Percentiles rank a stretch among this genome's conserved stretches.
These are phyloP conservation scores for Pisolithus tinctorius DNA, from an alignment of 768 basidiomycete genomes.

Conservation along the genomic window DNA sequence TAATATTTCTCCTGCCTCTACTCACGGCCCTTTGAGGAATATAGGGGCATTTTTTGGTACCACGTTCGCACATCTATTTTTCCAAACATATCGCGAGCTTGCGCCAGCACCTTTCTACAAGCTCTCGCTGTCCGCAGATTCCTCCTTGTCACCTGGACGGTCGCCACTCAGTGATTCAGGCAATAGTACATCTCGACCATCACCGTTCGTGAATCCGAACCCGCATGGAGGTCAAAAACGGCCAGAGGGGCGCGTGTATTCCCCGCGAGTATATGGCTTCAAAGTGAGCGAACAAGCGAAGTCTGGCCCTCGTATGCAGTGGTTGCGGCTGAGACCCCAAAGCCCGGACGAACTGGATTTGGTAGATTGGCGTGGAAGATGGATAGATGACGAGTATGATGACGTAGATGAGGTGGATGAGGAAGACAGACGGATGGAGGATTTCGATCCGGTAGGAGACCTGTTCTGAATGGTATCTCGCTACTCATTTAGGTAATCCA, in stretches of 20 bases:
- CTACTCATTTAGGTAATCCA: neutral
- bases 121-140: slow-evolving; percentile 45
- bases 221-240: slow-evolving; percentile 85
- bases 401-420: slow-evolving; percentile 51
- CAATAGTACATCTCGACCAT: slow-evolving; percentile 40
- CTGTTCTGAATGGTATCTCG: neutral
- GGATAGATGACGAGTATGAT: slow-evolving; percentile 75
- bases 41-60: slow-evolving; percentile 98
- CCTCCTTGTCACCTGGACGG: slow-evolving; percentile 49
- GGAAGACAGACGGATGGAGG: slow-evolving; percentile 67
- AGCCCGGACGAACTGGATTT: slow-evolving; percentile 71
- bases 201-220: slow-evolving; percentile 81
- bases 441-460: slow-evolving; percentile 68
- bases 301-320: slow-evolving; percentile 94
- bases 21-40: slow-evolving; percentile 14
- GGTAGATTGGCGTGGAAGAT: slow-evolving; percentile 88
- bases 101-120: slow-evolving; percentile 91
- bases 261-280: slow-evolving; percentile 94
- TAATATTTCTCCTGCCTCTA: slow-evolving; percentile 4
- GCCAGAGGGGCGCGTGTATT: slow-evolving; percentile 81
- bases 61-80: slow-evolving; percentile 96
- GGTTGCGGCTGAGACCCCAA: slow-evolving; percentile 86
- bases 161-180: slow-evolving; percentile 48
- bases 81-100: slow-evolving; percentile 96
- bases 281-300: slow-evolving; percentile 93